Conservation (phyloP, 1,139 yeast genomes). For the Pichia norvegensis region DNA sequence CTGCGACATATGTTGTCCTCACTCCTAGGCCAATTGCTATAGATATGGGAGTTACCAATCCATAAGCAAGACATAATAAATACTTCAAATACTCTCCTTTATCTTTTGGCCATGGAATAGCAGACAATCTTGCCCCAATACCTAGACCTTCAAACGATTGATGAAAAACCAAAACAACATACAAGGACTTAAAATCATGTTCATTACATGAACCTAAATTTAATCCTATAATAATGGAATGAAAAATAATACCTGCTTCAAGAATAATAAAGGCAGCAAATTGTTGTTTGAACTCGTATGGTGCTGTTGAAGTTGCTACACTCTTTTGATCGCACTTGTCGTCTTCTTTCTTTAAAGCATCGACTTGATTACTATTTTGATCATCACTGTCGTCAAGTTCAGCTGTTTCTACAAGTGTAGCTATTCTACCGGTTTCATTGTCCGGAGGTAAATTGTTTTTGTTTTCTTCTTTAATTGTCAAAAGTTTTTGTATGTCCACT, state of each 20-base stretch:
- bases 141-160: constrained; percentile 93
- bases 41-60: constrained; percentile 73
- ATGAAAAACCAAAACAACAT: constrained; percentile 78
- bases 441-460: neutral
- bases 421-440: neutral
- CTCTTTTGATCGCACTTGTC: constrained; percentile 14
- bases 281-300: constrained; percentile 25
- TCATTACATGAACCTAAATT: constrained; percentile 46
- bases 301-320: constrained; percentile 40
- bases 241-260: constrained; percentile 51
- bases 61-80: constrained; percentile 33
- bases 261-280: constrained; percentile 34
- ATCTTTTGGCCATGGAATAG: constrained; percentile 55
- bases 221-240: constrained; percentile 49
- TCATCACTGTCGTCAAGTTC: neutral
- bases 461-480: constrained; percentile 5
- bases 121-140: constrained; percentile 77
- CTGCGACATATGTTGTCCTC: constrained; percentile 51
- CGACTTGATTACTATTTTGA: neutral
- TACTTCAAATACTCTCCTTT: constrained; percentile 20
- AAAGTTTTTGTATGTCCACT: constrained; percentile 15
- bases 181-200: constrained; percentile 65
- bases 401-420: neutral
- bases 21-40: constrained; percentile 85
- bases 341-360: neutral